These are phyloP conservation scores for Fusarium mundagurra DNA, from an alignment of 2,329 filamentous ascomycete species.

Conservation along the genomic window DNA sequence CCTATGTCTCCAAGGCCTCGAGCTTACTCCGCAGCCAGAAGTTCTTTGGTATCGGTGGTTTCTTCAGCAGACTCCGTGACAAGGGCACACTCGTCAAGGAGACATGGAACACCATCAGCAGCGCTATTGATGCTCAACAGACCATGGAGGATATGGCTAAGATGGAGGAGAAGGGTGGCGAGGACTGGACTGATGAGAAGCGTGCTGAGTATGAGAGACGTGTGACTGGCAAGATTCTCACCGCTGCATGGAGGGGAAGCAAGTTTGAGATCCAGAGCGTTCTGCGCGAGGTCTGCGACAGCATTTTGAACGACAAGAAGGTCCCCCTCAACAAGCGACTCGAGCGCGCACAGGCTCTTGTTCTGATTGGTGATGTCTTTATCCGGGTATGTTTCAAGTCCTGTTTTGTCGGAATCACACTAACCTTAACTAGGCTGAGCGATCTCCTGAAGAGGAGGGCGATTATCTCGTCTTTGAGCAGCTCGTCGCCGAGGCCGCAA, in stretches of 20 bases:
- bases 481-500: slow-evolving; percentile 93
- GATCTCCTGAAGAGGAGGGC: slow-evolving; percentile 94
- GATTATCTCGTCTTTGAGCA: slow-evolving; percentile 99
- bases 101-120: slow-evolving; percentile 97
- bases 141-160: slow-evolving; percentile 99
- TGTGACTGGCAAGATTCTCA: slow-evolving; percentile 97
- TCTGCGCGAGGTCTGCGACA: slow-evolving; percentile 91
- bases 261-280: slow-evolving; percentile 99
- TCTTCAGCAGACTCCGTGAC: slow-evolving; percentile 93
- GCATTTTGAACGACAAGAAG: slow-evolving; percentile 81
- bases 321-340: slow-evolving; percentile 85
- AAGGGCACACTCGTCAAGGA: slow-evolving; percentile 98
- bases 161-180: slow-evolving; percentile 91
- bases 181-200: slow-evolving; percentile 98
- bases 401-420: not conserved
- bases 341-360: slow-evolving; percentile 88
- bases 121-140: slow-evolving; percentile 95
- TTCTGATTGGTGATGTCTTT: slow-evolving; percentile 90
- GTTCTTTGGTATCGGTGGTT: slow-evolving; percentile 93
- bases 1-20: slow-evolving; percentile 88
- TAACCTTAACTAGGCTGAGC: slow-evolving; percentile 71
- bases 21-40: slow-evolving; percentile 94
- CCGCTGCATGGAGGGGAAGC: slow-evolving; percentile 93
- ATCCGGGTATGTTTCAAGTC: slow-evolving; percentile 70
- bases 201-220: slow-evolving; percentile 94